Base-by-base conservation (phyloP, 768 basidiomycete genomes). In the Erythrobasidium yunnanense region DNA sequence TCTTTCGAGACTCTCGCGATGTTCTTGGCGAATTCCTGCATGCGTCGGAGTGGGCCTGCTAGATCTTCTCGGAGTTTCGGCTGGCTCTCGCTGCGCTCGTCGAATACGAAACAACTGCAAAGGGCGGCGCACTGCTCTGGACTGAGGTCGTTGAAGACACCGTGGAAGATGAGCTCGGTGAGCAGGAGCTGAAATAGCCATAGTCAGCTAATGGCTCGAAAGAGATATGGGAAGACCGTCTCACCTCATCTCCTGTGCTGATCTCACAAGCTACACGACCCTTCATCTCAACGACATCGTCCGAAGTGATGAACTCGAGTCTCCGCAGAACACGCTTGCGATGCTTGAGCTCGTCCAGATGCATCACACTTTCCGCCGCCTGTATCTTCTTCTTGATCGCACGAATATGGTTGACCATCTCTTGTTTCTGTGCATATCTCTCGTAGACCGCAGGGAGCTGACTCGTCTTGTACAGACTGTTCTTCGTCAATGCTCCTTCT, bases 221-320 rank as follows among this genome's bases (percentile, higher is more conserved):
- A 63, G 47, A 49, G 4, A 11, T 42, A n/a, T 11, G 38, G 38
- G n/a, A 42, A 42, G 38, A n/a, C n/a, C 38, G n/a, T 11, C 60
- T 7, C 30, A 63, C 60, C 49, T 99, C 95, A 73, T 99, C 95
- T 5, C 95, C 95, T 1, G 91, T 86, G 74, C 88, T 90, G 77
- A 99, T 97, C 77, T 99, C 95, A 75, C 95, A 99, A 18, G 95
- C 95, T 0, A 99, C 93, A 38, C 95, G 81, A 0, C 95, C 95
- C 78, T 99, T 99, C 82, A 91, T 85, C 74, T 97, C 95, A 22
- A 97, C 90, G 66, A 97, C 95, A 76, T 97, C 93, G 0, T 85
- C 82, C 8, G 84, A 75, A 15, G 82, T 86, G 1, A 90, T 92
- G 79, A 97, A 97, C 0, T 87, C 92, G 4, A 99, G 78, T 33